Evolutionary conservation across 768 basidiomycete genomes (phyloP), one percentile per base, ranked within the genome.

Genomic region (Roridomyces roridus): DNA sequence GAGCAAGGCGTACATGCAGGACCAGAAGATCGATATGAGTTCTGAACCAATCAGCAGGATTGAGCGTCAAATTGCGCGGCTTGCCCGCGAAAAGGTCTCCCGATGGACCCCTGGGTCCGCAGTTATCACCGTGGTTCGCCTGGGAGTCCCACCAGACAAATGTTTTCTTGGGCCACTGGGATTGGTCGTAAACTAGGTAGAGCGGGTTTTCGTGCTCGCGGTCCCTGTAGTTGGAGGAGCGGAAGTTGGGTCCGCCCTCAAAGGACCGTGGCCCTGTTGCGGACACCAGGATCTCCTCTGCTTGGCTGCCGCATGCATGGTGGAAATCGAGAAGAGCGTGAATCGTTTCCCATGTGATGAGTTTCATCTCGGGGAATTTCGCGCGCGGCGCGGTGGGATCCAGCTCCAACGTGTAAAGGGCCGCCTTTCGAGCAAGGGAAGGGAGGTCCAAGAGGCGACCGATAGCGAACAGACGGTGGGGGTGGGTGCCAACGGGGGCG

Each of bases 401-500:
- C 23, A 17, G 28, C 24, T 35, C 28, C 31, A 52, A 25, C 18
- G 51, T 52, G 51, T 20, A n/a, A 25, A 52, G 29, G 8, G 51
- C 51, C 2, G 51, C 51, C 31, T 23, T 49, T 24, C 47, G 47
- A 24, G 36, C 23, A 25, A 49, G 35, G 6, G 10, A 21, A n/a
- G 47, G 35, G 18, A 52, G 24, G 4, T n/a, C 42, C 15, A 17
- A 24, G 6, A 52, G 42, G 9, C 44, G 39, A 9, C 44, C 57
- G 45, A 58, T 58, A 12, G 57, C 57, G 37, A 51, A 58, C 29
- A 58, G n/a, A 5, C 49, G 57, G 37, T 58, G 45, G 2, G 57
- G 44, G 37, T 58, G 36, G 1, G 40, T 37, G 10, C 34, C 44
- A 15, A 52, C 26, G 18, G 36, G 44, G 3, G 43, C 12, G n/a